A percentile compares a stretch with the other conserved stretches of the same genome.
Conservation (phyloP, 495 filamentous ascomycete species). For the Penicillium desertorum region DNA sequence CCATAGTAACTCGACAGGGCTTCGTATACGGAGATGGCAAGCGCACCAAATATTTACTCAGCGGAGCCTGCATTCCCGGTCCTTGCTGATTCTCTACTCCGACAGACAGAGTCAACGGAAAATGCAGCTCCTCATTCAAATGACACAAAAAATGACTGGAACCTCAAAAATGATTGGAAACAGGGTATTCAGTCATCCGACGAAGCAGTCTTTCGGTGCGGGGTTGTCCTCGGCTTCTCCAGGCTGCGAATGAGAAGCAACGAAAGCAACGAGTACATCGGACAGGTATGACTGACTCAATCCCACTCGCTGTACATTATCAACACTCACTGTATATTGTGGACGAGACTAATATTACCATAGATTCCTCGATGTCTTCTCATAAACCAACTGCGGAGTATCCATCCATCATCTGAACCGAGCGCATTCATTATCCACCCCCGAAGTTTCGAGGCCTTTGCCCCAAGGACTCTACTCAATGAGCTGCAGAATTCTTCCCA, state of each 20-base stretch:
- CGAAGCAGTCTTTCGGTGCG: conserved; percentile 30
- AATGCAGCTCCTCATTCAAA: background rate
- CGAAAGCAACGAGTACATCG: conserved; percentile 35
- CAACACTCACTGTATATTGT: background rate
- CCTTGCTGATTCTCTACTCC: conserved; percentile 38
- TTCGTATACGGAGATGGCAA: conserved; percentile 9
- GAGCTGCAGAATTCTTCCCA: conserved; percentile 24
- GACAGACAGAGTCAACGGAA: background rate
- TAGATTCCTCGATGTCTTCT: conserved; percentile 24
- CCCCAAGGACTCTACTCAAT: conserved; percentile 65
- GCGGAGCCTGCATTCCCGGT: conserved; percentile 37
- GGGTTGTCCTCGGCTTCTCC: conserved; percentile 43
- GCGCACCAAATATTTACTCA: conserved; percentile 24
- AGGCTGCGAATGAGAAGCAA: conserved; percentile 27
- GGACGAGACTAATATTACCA: background rate
- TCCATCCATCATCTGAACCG: conserved; percentile 14
- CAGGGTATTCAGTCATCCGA: conserved; percentile 22
- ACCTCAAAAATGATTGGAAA: conserved; percentile 32
- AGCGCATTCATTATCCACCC: conserved; percentile 59
- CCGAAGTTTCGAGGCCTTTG: conserved; percentile 78
- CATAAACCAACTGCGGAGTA: conserved; percentile 13
- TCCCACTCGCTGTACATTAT: background rate
- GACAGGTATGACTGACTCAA: conserved; percentile 29
- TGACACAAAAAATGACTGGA: conserved; percentile 26
- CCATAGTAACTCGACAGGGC: background rate